Base-by-base conservation (phyloP, 1,139 yeast species). In the Kluyveromyces sp. region DNA sequence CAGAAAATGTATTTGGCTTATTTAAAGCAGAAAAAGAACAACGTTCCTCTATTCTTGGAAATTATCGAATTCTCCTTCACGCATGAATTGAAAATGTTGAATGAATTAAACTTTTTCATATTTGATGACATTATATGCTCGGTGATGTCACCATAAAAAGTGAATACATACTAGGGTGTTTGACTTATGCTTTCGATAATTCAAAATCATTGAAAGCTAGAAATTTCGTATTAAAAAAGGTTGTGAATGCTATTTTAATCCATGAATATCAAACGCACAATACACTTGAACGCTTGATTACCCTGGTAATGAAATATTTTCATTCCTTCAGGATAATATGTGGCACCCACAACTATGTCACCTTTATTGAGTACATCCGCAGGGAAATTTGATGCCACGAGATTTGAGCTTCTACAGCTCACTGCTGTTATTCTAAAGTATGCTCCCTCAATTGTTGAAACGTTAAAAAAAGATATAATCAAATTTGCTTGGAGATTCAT, bases 401-500 rank as follows among this genome's bases (percentile, higher is more conserved):
- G 95, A 49, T 78, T 85, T 52, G 94, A 87, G 50, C 70, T 92
- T 15, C 71, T 94, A 37, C 96, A 90, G 56, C 67, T 88, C 62
- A 84, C 97, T 0, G 81, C 96, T 0, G 68, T 85, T 45, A 67
- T 92, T 41, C 78, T 90, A 38, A 83, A 82, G 58, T 75, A 80
- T 67, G 83, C 88, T 2, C 79, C 96, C 0, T 64, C 69, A 1
- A 64, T 73, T 26, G 74, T 88, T 21, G 70, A 76, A 6, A 83
- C 78, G n/a, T 75, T 79, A 53, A 75, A 89, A 42, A 92, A 89
- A 59, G 96, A 89, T 56, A 79, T 92, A 41, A 87, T 92, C 65
- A 89, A 88, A 63, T 92, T 90, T 68, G 86, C 92, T 55, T 94
- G 98, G 98, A 86, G 86, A 55, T 87, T 83, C 59, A 84, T 92